Conservation (phyloP, 2,329 filamentous ascomycete species). For the Myriangium duriaei region DNA sequence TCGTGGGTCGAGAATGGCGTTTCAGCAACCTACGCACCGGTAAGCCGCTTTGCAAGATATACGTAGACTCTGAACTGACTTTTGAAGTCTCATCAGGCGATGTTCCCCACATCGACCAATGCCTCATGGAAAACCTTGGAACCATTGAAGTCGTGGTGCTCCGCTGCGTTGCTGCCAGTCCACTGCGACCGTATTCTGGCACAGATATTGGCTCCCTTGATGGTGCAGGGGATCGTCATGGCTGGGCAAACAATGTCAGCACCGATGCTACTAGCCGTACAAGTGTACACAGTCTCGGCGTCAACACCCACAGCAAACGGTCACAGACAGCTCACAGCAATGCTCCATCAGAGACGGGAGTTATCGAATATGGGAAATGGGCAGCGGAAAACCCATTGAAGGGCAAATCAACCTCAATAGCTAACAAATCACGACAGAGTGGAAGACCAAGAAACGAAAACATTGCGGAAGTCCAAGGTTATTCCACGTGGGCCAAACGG, state of each 20-base stretch:
- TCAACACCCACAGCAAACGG: background rate
- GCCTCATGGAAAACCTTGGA: constrained; percentile 29
- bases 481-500: background rate
- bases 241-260: background rate
- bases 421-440: background rate
- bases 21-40: constrained; percentile 39
- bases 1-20: constrained; percentile 38
- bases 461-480: too few relatives aligned
- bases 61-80: constrained; percentile 11
- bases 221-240: background rate
- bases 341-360: background rate
- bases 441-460: too few relatives aligned
- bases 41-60: constrained; percentile 17
- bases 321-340: background rate
- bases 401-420: too few relatives aligned
- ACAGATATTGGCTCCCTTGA: constrained; percentile 7
- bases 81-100: constrained; percentile 25
- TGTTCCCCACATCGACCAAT: constrained; percentile 21
- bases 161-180: constrained; percentile 25
- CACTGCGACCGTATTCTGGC: constrained; percentile 7
- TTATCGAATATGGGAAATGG: background rate
- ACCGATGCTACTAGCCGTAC: background rate
- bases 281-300: background rate
- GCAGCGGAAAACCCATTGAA: background rate
- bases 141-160: constrained; percentile 37